A percentile compares a stretch with the other conserved stretches of the same genome.
Conservation (phyloP, 768 basidiomycete genomes). For the Atractiella rhizophila region DNA sequence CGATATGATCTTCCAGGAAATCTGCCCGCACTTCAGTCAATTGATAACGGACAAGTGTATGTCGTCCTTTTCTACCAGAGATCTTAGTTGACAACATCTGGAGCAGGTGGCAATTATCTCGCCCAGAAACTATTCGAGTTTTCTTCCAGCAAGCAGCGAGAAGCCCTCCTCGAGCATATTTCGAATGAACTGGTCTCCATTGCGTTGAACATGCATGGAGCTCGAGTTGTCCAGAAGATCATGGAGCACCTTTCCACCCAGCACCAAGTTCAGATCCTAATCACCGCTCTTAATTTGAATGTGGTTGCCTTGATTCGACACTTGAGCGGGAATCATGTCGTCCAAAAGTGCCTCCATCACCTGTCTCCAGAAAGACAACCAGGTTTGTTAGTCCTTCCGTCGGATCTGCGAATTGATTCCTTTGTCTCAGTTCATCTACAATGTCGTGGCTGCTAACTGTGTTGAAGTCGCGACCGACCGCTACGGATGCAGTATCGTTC, state of each 20-base stretch:
- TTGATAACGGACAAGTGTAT: slow-evolving; percentile 94
- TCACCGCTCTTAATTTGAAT: slow-evolving; percentile 82
- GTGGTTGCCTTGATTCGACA: slow-evolving; percentile 97
- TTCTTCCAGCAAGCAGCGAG: slow-evolving; percentile 90
- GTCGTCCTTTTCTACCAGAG: too few relatives aligned
- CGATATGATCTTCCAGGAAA: slow-evolving; percentile 98
- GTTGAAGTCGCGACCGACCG: slow-evolving; percentile 96
- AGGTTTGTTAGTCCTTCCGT: too few relatives aligned
- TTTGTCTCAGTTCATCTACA: slow-evolving; percentile 99
- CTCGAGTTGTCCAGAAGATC: slow-evolving; percentile 98
- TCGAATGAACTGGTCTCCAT: slow-evolving; percentile 93
- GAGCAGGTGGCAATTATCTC: slow-evolving; percentile 56
- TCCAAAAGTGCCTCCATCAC: slow-evolving; percentile 97
- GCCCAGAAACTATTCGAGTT: slow-evolving; percentile 94
- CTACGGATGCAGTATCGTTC: slow-evolving; percentile 93
- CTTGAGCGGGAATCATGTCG: slow-evolving; percentile 85
- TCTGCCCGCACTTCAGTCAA: slow-evolving; percentile 88
- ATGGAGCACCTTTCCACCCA: slow-evolving; percentile 93
- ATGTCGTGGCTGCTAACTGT: slow-evolving; percentile 93
- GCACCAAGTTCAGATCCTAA: slow-evolving; percentile 89
- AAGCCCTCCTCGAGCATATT: slow-evolving; percentile 87
- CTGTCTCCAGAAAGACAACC: slow-evolving; percentile 94
- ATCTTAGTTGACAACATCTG: background rate
- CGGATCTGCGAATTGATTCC: too few relatives aligned
- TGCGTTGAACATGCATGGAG: slow-evolving; percentile 98